Conservation (phyloP, 2,329 filamentous ascomycete species). For the Parastagonospora avenae region DNA sequence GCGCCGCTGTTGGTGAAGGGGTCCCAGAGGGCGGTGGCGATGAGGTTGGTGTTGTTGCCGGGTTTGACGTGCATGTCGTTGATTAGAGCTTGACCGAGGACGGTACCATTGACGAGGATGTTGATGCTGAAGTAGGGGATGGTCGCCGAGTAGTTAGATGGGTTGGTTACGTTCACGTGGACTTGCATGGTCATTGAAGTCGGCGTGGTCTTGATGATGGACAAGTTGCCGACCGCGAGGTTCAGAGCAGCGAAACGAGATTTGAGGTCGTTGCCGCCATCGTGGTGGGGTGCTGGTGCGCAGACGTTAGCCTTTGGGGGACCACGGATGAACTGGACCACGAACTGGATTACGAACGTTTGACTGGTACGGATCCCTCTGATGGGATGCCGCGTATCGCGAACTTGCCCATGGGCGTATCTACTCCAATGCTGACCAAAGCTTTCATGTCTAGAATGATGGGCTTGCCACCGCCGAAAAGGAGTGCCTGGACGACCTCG, state of each 20-base stretch:
- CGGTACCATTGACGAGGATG: constrained; percentile 72
- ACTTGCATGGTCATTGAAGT: constrained; percentile 74
- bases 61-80: constrained; percentile 66
- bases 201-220: constrained; percentile 72
- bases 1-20: constrained; percentile 67
- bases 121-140: constrained; percentile 83
- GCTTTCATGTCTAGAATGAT: constrained; percentile 78
- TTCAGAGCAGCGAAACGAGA: constrained; percentile 56
- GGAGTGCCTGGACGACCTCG: constrained; percentile 77
- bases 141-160: constrained; percentile 80
- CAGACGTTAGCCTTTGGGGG: constrained; percentile 38
- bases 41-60: constrained; percentile 74
- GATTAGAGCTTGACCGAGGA: constrained; percentile 76
- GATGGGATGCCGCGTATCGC: constrained; percentile 81
- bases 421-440: constrained; percentile 79
- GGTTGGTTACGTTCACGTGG: constrained; percentile 83
- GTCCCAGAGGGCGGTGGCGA: constrained; percentile 75
- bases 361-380: constrained; percentile 84
- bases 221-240: constrained; percentile 73
- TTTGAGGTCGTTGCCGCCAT: constrained; percentile 50
- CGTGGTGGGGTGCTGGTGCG: constrained; percentile 42
- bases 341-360: constrained; percentile 78
- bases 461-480: constrained; percentile 72
- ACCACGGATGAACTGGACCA: constrained; percentile 31
- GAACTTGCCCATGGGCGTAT: constrained; percentile 80